Conservation (phyloP, 2,329 filamentous ascomycete species). For the Penicillium sp. region DNA sequence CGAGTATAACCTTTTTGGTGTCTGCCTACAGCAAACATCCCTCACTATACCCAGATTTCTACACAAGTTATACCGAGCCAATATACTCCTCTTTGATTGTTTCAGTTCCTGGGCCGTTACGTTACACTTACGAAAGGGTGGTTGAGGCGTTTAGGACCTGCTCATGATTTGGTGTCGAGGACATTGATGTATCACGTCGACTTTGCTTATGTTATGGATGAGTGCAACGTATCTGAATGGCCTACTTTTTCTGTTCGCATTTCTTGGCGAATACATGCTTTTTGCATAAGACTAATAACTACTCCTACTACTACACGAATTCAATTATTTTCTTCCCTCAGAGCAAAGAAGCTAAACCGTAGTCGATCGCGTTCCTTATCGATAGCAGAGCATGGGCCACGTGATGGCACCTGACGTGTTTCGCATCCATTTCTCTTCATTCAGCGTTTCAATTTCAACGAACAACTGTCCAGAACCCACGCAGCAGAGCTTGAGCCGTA, state of each 20-base stretch:
- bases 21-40: not conserved
- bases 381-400: slow-evolving; percentile 4
- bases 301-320: slow-evolving; percentile 1
- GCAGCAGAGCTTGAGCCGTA: slow-evolving; percentile 11
- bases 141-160: slow-evolving; percentile 2
- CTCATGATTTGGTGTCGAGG: slow-evolving; percentile 1
- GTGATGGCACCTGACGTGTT: slow-evolving; percentile 1
- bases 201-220: slow-evolving; percentile 3
- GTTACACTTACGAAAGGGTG: slow-evolving; percentile 1
- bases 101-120: not conserved
- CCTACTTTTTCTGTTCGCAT: slow-evolving; percentile 4
- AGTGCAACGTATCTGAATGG: slow-evolving; percentile 4
- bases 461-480: slow-evolving; percentile 1
- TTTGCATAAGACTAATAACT: slow-evolving; percentile 6
- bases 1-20: not conserved
- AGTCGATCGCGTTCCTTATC: slow-evolving; percentile 5
- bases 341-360: not conserved
- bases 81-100: not conserved
- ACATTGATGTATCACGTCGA: slow-evolving; percentile 8
- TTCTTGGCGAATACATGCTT: slow-evolving; percentile 12
- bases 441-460: not conserved
- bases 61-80: slow-evolving; percentile 1
- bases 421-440: not conserved
- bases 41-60: slow-evolving; percentile 1
- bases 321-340: not conserved